These are phyloP conservation scores for Phytophthora melonis DNA, from an alignment of 352 stramenopile species.

Conservation along the genomic window DNA sequence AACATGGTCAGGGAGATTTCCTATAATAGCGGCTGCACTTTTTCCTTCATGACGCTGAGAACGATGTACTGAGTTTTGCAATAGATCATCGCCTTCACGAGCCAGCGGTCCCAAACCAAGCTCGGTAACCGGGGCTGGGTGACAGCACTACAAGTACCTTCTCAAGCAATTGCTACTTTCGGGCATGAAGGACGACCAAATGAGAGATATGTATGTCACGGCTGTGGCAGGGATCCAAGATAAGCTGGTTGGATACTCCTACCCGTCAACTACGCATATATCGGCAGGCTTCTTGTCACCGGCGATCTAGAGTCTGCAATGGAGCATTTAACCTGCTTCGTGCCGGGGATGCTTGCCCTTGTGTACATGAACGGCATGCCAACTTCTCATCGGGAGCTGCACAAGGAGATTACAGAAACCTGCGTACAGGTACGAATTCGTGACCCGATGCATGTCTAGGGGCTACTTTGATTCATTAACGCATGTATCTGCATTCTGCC, in stretches of 20 bases:
- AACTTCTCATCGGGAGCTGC: slow-evolving; percentile 63
- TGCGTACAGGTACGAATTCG: slow-evolving; percentile 64
- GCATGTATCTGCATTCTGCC: slow-evolving; percentile 72
- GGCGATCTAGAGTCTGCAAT: slow-evolving; percentile 51
- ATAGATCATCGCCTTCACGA: too few species aligned
- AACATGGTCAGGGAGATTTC: too few species aligned
- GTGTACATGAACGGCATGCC: slow-evolving; percentile 66
- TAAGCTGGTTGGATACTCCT: slow-evolving; percentile 49
- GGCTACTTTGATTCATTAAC: too few species aligned
- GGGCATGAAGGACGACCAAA: slow-evolving; percentile 53
- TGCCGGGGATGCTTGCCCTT: slow-evolving; percentile 85
- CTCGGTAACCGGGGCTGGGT: slow-evolving; percentile 50
- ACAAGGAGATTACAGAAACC: slow-evolving; percentile 72
- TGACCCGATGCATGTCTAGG: too few species aligned
- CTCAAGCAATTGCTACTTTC: slow-evolving; percentile 79
- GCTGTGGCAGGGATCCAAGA: slow-evolving; percentile 62
- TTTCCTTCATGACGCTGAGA: too few species aligned
- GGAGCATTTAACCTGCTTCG: slow-evolving; percentile 92
- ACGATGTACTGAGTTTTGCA: too few species aligned
- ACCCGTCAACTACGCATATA: slow-evolving; percentile 52
- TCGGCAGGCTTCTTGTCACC: slow-evolving; percentile 48
- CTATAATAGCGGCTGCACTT: too few species aligned
- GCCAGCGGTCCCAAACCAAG: neutral
- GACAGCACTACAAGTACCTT: slow-evolving; percentile 85
- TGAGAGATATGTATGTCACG: slow-evolving; percentile 61